Percentiles rank a stretch among this genome's conserved stretches.
Evolutionary conservation across 139 green algal species (phyloP).

Genomic region (Ettlia oleoabundans): DNA sequence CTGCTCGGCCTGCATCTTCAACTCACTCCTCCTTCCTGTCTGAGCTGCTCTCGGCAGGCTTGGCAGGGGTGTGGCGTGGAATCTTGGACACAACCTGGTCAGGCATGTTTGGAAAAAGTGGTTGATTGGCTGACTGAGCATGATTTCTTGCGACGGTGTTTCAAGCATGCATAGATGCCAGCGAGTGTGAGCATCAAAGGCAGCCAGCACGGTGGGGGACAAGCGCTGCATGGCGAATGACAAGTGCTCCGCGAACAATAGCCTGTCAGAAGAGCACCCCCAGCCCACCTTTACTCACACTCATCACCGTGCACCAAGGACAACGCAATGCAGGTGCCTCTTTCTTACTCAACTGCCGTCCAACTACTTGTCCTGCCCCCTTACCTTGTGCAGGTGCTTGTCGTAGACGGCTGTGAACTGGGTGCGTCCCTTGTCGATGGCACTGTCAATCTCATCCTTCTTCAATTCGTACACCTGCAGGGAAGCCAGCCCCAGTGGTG

Average conservation of each 20-base stretch:
- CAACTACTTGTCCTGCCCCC: neutral
- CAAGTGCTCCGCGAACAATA: too few relatives aligned
- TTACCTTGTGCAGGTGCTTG: conserved; percentile 37
- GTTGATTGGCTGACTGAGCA: too few relatives aligned
- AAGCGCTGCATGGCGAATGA: too few relatives aligned
- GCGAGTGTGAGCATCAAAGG: too few relatives aligned
- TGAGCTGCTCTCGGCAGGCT: conserved; percentile 41
- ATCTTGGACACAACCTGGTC: conserved; percentile 39
- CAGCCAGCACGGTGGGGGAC: too few relatives aligned
- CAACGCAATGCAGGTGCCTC: neutral
- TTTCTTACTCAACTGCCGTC: neutral
- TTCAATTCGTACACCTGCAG: conserved; percentile 70
- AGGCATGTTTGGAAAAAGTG: too few relatives aligned
- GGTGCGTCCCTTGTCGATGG: conserved; percentile 37
- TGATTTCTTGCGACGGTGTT: too few relatives aligned
- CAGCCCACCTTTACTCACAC: too few relatives aligned
- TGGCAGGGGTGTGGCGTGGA: conserved; percentile 30
- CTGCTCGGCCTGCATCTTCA: neutral
- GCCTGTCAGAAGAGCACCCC: too few relatives aligned
- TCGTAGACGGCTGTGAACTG: conserved; percentile 34
- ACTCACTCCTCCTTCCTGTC: conserved; percentile 42
- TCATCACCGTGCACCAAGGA: neutral
- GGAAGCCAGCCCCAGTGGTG: too few relatives aligned
- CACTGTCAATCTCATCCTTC: conserved; percentile 64
- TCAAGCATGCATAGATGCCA: too few relatives aligned